Evolutionary conservation across 768 basidiomycete genomes (phyloP), one percentile per base, ranked within the genome.

Genomic region (Chlorophyllum brunneum): DNA sequence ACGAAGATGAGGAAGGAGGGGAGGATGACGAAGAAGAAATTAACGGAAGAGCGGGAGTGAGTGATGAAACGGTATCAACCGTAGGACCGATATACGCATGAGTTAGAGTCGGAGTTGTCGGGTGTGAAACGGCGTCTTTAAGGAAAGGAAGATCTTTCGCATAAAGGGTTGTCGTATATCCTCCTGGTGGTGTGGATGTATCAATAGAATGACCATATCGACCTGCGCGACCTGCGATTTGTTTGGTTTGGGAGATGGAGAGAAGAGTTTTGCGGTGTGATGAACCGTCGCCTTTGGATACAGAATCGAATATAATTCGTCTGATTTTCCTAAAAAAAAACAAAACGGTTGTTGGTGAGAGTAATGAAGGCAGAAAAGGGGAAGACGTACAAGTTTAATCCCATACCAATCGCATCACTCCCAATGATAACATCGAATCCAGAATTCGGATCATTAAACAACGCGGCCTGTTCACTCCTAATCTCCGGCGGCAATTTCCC

Each of bases 331-430:
- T 56, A 29, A 7, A 13, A 13, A 41, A 52, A 78, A 67, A n/a
- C n/a, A n/a, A n/a, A n/a, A n/a, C n/a, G n/a, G n/a, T n/a, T n/a
- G n/a, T n/a, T n/a, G n/a, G n/a, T n/a, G n/a, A n/a, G n/a, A n/a
- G n/a, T n/a, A n/a, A n/a, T n/a, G n/a, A 10, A 46, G 16, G 4
- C 5, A 2, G 16, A 23, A 18, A 11, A 30, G 2, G 15, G 10
- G 5, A 18, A 31, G 16, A 8, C 46, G 41, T 65, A 98, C 97
- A 99, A 69, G 63, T 99, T 98, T 18, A 99, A 76, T 0, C 97
- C 97, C 93, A 99, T 95, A 1, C 97, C 94, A 43, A 98, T 86
- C 0, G 94, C 93, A 62, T 99, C 95, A 59, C 90, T 94, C 1
- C 92, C 95, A 15, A 98, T 82, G 36, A 99, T 76, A 2, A 98